Conservation (phyloP, 208 protist genomes). For the Perkinsela sp. region DNA sequence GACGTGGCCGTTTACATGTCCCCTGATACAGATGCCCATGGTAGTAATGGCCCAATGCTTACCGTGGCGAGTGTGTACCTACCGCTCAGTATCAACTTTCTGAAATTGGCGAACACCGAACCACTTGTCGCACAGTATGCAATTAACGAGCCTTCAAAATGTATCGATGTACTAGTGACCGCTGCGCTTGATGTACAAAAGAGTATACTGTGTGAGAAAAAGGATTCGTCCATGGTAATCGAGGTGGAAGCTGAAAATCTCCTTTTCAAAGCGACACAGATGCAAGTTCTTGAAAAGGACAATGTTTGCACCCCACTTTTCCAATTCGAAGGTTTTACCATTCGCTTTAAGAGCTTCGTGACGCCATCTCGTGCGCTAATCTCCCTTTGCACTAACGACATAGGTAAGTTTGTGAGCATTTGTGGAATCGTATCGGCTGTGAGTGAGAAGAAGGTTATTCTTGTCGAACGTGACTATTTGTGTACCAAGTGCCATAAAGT, state of each 20-base stretch:
- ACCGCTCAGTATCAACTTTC: background rate
- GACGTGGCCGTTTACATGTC: too few species aligned
- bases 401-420: slow-evolving; percentile 3
- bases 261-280: background rate
- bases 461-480: slow-evolving; percentile 3
- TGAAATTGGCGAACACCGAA: background rate
- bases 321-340: background rate
- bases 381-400: slow-evolving; percentile 5
- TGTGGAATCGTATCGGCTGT: slow-evolving; percentile 2
- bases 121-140: background rate
- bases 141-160: background rate
- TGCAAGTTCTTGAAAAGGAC: background rate
- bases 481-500: slow-evolving; percentile 5
- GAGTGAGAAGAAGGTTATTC: slow-evolving; percentile 1
- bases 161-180: background rate
- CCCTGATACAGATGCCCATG: too few species aligned
- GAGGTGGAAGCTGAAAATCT: background rate
- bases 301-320: background rate
- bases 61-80: background rate
- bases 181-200: background rate
- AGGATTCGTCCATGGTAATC: background rate
- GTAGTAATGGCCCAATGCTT: background rate
- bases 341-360: background rate
- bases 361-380: background rate
- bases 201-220: background rate